These are phyloP conservation scores for Calocera viscosa DNA, from an alignment of 768 basidiomycete genomes.

Conservation along the genomic window DNA sequence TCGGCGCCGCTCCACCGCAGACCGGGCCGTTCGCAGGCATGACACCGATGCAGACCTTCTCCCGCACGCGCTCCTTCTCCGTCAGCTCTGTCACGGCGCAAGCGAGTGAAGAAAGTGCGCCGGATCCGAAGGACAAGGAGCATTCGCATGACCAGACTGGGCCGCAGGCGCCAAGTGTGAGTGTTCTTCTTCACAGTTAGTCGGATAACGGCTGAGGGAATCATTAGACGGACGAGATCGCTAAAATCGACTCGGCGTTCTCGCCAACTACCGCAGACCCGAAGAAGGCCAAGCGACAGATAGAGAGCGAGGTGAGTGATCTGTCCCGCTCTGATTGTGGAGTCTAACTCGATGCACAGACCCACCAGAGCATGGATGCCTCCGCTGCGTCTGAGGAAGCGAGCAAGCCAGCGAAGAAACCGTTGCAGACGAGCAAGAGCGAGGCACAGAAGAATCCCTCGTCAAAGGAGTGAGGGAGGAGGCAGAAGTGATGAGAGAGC, in stretches of 20 bases:
- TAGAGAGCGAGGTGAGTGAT: neutral
- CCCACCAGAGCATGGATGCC: neutral
- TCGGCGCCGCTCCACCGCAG: neutral
- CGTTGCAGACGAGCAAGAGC: neutral
- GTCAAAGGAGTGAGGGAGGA: neutral
- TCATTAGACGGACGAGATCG: neutral
- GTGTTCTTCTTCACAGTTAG: neutral
- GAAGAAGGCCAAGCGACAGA: neutral
- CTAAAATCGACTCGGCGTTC: neutral
- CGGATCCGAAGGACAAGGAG: neutral
- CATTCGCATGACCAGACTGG: neutral
- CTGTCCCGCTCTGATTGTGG: neutral
- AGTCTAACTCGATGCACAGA: neutral
- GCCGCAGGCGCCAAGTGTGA: neutral
- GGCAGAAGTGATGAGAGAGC: neutral
- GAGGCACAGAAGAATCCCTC: neutral
- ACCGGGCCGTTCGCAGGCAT: neutral
- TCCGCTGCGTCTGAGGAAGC: neutral
- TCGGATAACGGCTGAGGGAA: neutral
- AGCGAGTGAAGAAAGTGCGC: neutral
- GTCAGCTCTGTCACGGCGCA: neutral
- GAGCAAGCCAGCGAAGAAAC: neutral
- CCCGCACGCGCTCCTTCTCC: neutral
- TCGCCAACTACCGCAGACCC: neutral
- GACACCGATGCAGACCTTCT: slow-evolving; percentile 2